phyloP scores from a whole-genome alignment of 2,329 filamentous ascomycete species.

The Xylariaceae sp. region DNA sequence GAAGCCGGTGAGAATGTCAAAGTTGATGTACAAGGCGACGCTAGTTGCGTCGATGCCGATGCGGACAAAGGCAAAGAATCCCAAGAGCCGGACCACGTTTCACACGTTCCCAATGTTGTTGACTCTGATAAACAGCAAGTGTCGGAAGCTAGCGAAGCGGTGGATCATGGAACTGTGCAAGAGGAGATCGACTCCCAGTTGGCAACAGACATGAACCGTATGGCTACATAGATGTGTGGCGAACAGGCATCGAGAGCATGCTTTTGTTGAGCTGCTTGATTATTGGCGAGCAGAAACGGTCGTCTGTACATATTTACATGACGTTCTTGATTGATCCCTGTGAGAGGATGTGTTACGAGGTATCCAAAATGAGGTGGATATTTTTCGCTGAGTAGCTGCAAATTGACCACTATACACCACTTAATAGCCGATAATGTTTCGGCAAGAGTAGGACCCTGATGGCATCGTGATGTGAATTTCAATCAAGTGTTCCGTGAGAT shows the following conservation, averaged over 20 bases:
- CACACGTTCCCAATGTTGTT: neutral
- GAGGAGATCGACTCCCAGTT: neutral
- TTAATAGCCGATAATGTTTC: too few species aligned
- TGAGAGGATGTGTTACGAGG: too few species aligned
- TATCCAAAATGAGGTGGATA: too few species aligned
- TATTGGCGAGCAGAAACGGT: neutral
- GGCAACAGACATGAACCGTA: neutral
- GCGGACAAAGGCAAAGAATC: neutral
- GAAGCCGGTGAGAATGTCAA: neutral
- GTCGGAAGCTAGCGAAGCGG: neutral
- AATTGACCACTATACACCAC: too few species aligned
- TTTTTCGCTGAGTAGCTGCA: too few species aligned
- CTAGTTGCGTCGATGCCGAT: neutral
- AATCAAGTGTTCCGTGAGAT: too few species aligned
- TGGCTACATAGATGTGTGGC: neutral
- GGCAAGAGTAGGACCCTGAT: too few species aligned
- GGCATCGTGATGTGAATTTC: too few species aligned
- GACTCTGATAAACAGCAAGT: neutral
- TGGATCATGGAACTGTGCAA: neutral
- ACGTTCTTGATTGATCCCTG: too few species aligned
- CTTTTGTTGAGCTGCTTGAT: neutral
- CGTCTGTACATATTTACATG: too few species aligned
- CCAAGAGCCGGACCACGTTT: neutral
- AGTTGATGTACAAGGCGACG: neutral
- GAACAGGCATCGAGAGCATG: neutral